Evolutionary conservation across 441 rosid species (phyloP).

Genomic region (Sinapis alba): DNA sequence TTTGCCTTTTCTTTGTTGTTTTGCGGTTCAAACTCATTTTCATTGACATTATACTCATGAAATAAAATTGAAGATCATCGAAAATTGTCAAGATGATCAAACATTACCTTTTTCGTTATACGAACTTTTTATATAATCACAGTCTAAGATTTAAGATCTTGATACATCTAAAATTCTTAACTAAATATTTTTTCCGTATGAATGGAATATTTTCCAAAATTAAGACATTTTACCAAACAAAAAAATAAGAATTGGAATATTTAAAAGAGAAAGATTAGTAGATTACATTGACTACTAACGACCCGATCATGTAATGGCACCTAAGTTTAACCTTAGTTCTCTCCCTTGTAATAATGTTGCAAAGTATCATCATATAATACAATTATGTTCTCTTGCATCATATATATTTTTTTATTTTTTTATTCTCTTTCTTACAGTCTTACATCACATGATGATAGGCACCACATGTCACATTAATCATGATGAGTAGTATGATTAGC

Average conservation of each 20-base stretch:
- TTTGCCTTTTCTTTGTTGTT: background rate
- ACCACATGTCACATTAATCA: conserved; percentile 27
- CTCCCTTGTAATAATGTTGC: background rate
- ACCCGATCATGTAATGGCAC: background rate
- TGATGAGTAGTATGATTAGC: conserved; percentile 33
- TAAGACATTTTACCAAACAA: background rate
- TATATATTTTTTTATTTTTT: background rate
- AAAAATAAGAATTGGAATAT: background rate
- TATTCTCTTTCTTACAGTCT: background rate
- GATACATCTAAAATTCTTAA: background rate
- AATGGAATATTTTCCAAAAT: background rate
- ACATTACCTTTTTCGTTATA: background rate
- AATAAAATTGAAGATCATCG: background rate
- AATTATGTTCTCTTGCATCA: background rate
- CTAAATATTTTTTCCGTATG: background rate
- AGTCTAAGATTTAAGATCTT: background rate
- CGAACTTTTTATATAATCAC: background rate
- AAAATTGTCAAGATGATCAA: background rate
- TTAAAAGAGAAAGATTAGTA: background rate
- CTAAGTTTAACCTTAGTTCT: background rate
- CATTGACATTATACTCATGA: background rate
- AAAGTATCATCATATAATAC: background rate
- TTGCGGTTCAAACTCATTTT: background rate
- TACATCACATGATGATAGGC: background rate
- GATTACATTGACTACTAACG: background rate